Percentiles rank a stretch among this genome's conserved stretches.
These are phyloP conservation scores for Saccharomyces mikatae DNA, from an alignment of 805 yeast genomes.

Conservation along the genomic window DNA sequence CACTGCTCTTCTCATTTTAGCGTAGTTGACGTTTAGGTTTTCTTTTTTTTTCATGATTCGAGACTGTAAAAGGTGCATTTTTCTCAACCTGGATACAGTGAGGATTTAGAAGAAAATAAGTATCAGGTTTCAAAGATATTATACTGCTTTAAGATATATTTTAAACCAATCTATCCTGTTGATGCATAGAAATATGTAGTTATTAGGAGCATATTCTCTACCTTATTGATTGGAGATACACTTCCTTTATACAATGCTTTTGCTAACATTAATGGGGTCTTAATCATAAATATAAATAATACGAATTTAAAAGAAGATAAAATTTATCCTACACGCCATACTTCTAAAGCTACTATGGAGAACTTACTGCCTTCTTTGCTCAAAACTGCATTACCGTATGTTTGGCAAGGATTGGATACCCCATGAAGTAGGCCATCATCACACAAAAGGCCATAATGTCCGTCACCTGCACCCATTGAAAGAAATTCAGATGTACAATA, in stretches of 20 bases:
- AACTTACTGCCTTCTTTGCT: slow-evolving; percentile 56
- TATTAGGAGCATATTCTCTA: background rate
- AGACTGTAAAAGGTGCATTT: background rate
- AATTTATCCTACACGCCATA: slow-evolving; percentile 64
- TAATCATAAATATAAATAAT: background rate
- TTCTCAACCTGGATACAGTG: background rate
- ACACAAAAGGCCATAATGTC: slow-evolving; percentile 86
- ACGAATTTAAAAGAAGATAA: background rate
- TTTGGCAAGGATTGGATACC: slow-evolving; percentile 66
- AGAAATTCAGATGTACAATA: slow-evolving; percentile 72
- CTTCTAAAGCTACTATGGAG: slow-evolving; percentile 66
- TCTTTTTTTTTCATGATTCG: background rate
- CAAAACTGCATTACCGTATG: slow-evolving; percentile 84
- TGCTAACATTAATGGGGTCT: background rate
- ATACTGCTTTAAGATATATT: background rate
- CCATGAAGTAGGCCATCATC: slow-evolving; percentile 70
- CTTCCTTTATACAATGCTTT: background rate
- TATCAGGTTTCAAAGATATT: background rate
- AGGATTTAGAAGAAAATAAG: background rate
- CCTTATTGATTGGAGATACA: background rate
- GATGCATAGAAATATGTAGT: background rate
- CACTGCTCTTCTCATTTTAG: background rate
- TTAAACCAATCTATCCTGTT: too few species aligned
- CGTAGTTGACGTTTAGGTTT: background rate
- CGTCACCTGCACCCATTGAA: slow-evolving; percentile 87